Percentiles rank a stretch among this genome's conserved stretches.
phyloP scores from a whole-genome alignment of 2,329 filamentous ascomycete species.

The Fusarium sp. region DNA sequence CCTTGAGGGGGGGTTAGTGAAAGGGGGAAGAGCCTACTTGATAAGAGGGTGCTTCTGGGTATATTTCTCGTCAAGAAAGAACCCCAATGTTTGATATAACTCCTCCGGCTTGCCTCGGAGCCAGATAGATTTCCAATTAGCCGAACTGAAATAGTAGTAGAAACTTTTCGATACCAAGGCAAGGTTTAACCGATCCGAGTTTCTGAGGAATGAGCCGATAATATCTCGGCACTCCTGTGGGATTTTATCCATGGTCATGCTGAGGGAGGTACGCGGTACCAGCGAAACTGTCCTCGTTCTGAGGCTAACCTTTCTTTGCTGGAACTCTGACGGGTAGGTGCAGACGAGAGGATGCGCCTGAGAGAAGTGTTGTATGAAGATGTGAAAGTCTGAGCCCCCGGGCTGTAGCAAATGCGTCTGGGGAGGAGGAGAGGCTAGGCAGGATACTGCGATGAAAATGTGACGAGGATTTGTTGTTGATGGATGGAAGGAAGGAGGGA shows the following conservation, averaged over 20 bases:
- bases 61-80: not conserved
- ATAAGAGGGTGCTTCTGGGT: rapidly evolving
- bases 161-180: not conserved
- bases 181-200: not conserved
- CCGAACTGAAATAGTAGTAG: not conserved
- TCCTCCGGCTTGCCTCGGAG: not conserved
- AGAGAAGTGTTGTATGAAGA: not conserved
- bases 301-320: too few species aligned
- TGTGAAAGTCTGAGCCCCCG: not conserved
- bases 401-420: not conserved
- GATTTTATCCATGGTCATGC: not conserved
- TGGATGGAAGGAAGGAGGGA: too few species aligned
- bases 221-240: not conserved
- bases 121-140: not conserved
- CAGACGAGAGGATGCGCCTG: not conserved
- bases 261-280: too few species aligned
- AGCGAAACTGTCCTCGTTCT: too few species aligned
- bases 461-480: too few species aligned
- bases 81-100: not conserved
- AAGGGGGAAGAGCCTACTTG: not conserved
- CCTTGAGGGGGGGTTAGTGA: too few species aligned
- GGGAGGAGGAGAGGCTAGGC: too few species aligned
- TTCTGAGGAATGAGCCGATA: not conserved
- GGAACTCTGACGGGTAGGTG: not conserved
- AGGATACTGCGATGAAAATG: not conserved